Evolutionary conservation across 2,329 filamentous ascomycete genomes (phyloP).

Genomic region (Nannizziopsis arthrosporioides): DNA sequence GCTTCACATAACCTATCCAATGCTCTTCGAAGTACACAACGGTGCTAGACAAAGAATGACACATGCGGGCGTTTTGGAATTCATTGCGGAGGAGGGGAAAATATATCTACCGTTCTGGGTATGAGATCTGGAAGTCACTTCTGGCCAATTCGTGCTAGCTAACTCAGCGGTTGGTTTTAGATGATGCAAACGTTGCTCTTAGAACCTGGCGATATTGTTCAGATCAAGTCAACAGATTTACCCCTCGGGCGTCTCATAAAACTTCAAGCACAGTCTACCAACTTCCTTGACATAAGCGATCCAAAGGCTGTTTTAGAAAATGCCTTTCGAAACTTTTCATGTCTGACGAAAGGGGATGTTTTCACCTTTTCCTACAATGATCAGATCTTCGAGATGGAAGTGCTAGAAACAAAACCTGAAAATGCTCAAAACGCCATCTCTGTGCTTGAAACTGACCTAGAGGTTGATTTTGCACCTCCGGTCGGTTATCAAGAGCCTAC

Average conservation of each 20-base stretch:
- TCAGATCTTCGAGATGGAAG: conserved; percentile 80
- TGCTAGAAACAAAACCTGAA: conserved; percentile 83
- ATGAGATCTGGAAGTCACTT: conserved; percentile 21
- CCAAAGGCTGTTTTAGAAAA: conserved; percentile 95
- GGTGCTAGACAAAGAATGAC: conserved; percentile 68
- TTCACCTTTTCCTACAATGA: conserved; percentile 98
- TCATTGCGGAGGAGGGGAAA: conserved; percentile 92
- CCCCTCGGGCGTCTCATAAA: conserved; percentile 88
- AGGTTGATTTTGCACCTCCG: conserved; percentile 88
- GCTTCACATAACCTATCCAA: conserved; percentile 91
- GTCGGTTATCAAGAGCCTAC: conserved; percentile 88
- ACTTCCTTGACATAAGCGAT: conserved; percentile 93
- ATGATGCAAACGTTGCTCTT: conserved; percentile 87
- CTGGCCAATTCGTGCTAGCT: background rate
- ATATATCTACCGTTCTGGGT: conserved; percentile 96
- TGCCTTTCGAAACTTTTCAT: conserved; percentile 90
- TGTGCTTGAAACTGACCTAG: conserved; percentile 91
- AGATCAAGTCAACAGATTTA: conserved; percentile 89
- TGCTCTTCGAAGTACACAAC: conserved; percentile 93
- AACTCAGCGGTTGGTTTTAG: conserved; percentile 36
- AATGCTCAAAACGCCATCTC: conserved; percentile 72
- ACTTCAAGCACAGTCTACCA: conserved; percentile 82
- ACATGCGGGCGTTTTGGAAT: conserved; percentile 91
- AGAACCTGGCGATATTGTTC: conserved; percentile 85
- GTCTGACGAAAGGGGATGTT: conserved; percentile 81